Evolutionary conservation across 2,329 filamentous ascomycete species (phyloP).

Genomic region (Xylaria sp.): DNA sequence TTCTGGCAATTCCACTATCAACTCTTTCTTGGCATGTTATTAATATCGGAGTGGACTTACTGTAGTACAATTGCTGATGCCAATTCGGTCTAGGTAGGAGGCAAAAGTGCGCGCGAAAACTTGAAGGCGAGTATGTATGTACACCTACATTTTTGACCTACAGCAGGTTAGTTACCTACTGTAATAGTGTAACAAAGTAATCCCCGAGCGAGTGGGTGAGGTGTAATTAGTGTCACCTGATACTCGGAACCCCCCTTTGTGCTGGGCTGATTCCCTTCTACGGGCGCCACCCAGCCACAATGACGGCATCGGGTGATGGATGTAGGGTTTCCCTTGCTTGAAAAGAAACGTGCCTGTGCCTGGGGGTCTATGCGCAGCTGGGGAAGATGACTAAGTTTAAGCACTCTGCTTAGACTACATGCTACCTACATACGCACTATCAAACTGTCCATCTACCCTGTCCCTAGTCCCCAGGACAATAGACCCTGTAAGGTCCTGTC

Average conservation of each 20-base stretch:
- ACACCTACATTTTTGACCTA: background rate
- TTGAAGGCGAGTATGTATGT: background rate
- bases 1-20: background rate
- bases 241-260: background rate
- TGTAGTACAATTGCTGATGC: background rate
- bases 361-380: constrained; percentile 1
- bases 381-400: constrained; percentile 13
- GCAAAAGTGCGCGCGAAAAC: too few relatives aligned
- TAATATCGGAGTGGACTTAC: background rate
- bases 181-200: background rate
- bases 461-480: too few relatives aligned
- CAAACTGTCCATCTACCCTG: background rate
- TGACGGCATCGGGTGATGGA: constrained; percentile 35
- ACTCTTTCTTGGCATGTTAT: background rate
- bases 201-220: constrained; percentile 11
- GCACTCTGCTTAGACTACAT: background rate
- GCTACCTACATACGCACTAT: background rate
- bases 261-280: background rate
- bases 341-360: constrained; percentile 7
- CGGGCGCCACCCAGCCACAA: constrained; percentile 27
- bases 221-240: constrained; percentile 16
- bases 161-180: too few relatives aligned
- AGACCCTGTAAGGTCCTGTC: too few relatives aligned
- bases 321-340: constrained; percentile 3
- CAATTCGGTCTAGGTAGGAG: background rate